Evolutionary conservation across 179 eudicot species (phyloP), one percentile per base, ranked within the genome.

Genomic region (Corrigiola litoralis): DNA sequence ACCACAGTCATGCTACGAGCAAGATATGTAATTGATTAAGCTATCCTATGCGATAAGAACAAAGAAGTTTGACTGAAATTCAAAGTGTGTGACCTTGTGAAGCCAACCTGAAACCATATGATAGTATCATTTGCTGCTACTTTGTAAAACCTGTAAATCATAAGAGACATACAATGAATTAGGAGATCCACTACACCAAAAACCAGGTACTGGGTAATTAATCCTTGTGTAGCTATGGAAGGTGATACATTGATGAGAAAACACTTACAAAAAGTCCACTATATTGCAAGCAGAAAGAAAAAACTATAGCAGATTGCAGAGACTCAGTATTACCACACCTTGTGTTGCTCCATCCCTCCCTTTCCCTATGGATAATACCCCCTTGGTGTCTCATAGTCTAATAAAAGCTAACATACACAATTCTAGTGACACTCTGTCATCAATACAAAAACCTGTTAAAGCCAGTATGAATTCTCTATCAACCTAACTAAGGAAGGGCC

Each of bases 41-140:
- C 67, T 48, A 52, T 23, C 34, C 14, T 31, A 48, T 37, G 44
- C 29, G 27, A 27, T 33, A 20, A 21, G 46, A 70, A 42, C 34
- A 33, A 12, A 48, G 24, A 49, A 62, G 32, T 24, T 23, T 29
- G 40, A 70, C 32, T 51, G 48, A 17, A 75, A 58, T 25, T 23
- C 44, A 70, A 58, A 40, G 61, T 64, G 68, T 58, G 81, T 72
- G 69, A 85, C 87, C 87, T 84, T 85, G 70, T 84, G 75, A 82
- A 82, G 87, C 95, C 82, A 90, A 92, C 98, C 98, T 92, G 98
- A 92, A 92, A 92, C 98, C 96, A 90, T 71, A 92, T 81, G 81
- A 87, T 77, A 4, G 95, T 92, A 81, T 72, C 92, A 75, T 90
- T 90, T 36, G 79, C 77, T 51, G 80, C 88, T 58, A 87, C 92